phyloP scores from a whole-genome alignment of 306 rosid genomes.

The Rosa lucieae region DNA sequence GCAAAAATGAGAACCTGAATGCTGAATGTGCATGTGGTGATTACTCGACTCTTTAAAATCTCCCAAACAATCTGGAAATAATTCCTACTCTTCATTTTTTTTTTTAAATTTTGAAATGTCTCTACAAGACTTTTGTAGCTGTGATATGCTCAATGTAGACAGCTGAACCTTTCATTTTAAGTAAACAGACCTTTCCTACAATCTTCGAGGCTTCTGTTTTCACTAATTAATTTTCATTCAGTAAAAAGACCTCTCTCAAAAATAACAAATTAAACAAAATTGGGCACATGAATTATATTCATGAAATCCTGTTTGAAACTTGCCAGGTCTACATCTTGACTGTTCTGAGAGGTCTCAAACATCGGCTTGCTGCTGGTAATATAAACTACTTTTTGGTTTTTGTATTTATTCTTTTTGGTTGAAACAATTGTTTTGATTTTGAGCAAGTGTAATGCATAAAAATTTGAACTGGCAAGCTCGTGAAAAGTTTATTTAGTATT shows the following conservation, averaged over 20 bases:
- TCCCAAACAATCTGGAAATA: background rate
- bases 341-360: conserved; percentile 86
- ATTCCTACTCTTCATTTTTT: background rate
- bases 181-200: background rate
- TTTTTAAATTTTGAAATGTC: background rate
- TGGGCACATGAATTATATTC: conserved; percentile 26
- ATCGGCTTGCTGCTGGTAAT: conserved; percentile 96
- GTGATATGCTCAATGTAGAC: background rate
- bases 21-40: background rate
- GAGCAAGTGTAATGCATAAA: background rate
- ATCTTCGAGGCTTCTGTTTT: background rate
- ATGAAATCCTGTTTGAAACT: conserved; percentile 42
- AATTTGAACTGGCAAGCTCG: background rate
- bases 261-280: background rate
- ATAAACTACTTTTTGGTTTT: conserved; percentile 4
- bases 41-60: background rate
- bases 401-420: background rate
- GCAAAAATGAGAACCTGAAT: background rate
- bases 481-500: background rate
- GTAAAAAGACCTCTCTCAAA: background rate
- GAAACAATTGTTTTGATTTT: background rate
- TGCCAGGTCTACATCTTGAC: conserved; percentile 87
- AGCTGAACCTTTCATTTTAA: background rate
- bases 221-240: background rate
- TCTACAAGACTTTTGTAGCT: background rate